Evolutionary conservation across 495 filamentous ascomycete genomes (phyloP), one percentile per base, ranked within the genome.

Genomic region (Annulohypoxylon nitens): DNA sequence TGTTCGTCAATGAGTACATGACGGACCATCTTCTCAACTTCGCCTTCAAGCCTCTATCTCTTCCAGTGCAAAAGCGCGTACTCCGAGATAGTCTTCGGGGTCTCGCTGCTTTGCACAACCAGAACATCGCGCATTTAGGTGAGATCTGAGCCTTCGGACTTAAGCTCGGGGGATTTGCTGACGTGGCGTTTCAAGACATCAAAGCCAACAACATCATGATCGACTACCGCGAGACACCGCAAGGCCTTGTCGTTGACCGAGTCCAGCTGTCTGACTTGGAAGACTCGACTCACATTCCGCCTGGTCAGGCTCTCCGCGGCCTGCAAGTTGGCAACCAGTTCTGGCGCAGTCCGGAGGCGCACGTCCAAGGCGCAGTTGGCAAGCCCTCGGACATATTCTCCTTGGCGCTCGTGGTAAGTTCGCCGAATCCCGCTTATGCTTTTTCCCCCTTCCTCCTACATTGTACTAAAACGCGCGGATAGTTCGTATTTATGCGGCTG

Each of bases 51-150:
- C 66, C 80, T 53, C 55, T 85, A 12, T 67, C 83, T 20, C 45
- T 83, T 33, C 50, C 61, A 10, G 61, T 74, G 61, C 83, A 72
- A 30, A 86, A 86, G 67, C 73, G 78, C 50, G 81, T 86, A 54
- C 82, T 86, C 45, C 81, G 83, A 69, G 79, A 83, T 71, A 77
- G 79, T 33, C 74, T 86, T 25, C 78, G 71, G 51, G 84, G 85
- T 6, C 74, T 86, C 61, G 80, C 82, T 60, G 81, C 78, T 30
- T 74, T 86, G 60, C 84, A 86, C 73, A 77, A 83, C 63, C 80
- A 79, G 69, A 81, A 86, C 70, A 83, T 86, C 65, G 82, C 84
- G 30, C 84, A 86, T 74, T 80, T 77, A 58, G 83, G 83, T 83
- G 69, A 61, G 39, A 26, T 48, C 23, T 53, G 14, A 7, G 36